A percentile compares a stretch with the other conserved stretches of the same genome.
Conservation (phyloP, 1,139 yeast genomes). For the Blastobotrys proliferans region DNA sequence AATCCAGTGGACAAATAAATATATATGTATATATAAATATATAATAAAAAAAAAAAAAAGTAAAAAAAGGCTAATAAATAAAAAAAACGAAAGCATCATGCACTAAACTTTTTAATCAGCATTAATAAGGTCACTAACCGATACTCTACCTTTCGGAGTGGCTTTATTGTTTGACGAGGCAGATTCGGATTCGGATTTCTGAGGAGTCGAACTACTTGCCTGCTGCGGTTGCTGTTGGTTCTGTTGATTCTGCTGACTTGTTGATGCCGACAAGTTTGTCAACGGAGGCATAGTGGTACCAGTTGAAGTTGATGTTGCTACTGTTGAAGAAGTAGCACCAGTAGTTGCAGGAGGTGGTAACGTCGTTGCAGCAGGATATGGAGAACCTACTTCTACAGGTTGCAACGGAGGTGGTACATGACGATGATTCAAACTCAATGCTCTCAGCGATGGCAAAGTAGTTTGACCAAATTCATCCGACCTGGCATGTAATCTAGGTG, state of each 20-base stretch:
- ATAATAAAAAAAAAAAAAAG: neutral
- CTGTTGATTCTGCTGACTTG: conserved; percentile 6
- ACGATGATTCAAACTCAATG: conserved; percentile 33
- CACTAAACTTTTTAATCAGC: neutral
- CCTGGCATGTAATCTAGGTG: conserved; percentile 46
- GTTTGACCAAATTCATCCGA: conserved; percentile 29
- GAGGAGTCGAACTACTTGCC: neutral
- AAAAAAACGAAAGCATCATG: neutral
- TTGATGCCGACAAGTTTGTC: neutral
- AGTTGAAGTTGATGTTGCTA: neutral
- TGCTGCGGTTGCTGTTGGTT: conserved; percentile 5
- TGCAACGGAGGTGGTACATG: conserved; percentile 36
- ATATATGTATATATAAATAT: no score
- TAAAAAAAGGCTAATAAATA: neutral
- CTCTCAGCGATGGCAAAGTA: conserved; percentile 39
- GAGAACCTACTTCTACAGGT: conserved; percentile 33
- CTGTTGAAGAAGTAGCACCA: neutral
- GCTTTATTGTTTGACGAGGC: neutral
- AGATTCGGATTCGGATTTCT: neutral
- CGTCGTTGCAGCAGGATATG: conserved; percentile 8
- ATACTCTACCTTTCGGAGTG: conserved; percentile 9
- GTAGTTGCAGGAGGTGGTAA: neutral
- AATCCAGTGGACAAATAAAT: no score
- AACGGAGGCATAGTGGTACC: neutral
- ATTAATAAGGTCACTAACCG: conserved; percentile 15